phyloP scores from a whole-genome alignment of 257 asterid species.

The Solanum chiquidenum region DNA sequence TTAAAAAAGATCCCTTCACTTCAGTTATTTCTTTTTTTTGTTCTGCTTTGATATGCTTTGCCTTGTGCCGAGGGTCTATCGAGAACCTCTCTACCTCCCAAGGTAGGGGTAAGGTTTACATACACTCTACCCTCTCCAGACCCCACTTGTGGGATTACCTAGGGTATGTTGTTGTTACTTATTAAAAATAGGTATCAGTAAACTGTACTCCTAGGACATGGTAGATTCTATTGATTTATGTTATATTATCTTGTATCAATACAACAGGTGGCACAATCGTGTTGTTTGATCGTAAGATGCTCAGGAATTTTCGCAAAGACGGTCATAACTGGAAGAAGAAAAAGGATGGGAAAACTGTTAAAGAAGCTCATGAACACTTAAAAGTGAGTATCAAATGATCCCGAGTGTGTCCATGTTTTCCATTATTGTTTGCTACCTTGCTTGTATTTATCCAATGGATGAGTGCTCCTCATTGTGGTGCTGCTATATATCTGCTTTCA shows the following conservation, averaged over 20 bases:
- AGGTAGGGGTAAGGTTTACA: background rate
- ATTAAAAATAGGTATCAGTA: background rate
- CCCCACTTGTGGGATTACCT: background rate
- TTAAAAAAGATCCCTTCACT: background rate
- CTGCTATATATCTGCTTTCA: background rate
- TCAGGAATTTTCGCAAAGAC: slow-evolving; percentile 91
- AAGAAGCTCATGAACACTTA: slow-evolving; percentile 98
- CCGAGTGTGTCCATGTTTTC: background rate
- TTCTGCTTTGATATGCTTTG: background rate
- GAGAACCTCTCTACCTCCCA: background rate
- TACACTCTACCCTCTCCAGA: background rate
- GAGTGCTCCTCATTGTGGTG: background rate
- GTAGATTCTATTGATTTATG: background rate
- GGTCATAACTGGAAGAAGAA: slow-evolving; percentile 98
- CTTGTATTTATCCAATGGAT: background rate
- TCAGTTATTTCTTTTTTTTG: background rate
- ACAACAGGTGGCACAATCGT: slow-evolving; percentile 78
- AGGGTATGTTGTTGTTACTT: background rate
- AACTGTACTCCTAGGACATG: background rate
- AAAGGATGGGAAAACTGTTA: slow-evolving; percentile 90
- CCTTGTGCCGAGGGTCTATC: background rate
- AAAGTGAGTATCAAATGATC: slow-evolving; percentile 45
- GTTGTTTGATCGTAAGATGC: slow-evolving; percentile 93
- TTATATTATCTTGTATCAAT: slow-evolving; percentile 9
- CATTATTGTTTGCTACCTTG: background rate